Base-by-base conservation (phyloP, 2,329 filamentous ascomycete genomes). In the Diaporthe australafricana region DNA sequence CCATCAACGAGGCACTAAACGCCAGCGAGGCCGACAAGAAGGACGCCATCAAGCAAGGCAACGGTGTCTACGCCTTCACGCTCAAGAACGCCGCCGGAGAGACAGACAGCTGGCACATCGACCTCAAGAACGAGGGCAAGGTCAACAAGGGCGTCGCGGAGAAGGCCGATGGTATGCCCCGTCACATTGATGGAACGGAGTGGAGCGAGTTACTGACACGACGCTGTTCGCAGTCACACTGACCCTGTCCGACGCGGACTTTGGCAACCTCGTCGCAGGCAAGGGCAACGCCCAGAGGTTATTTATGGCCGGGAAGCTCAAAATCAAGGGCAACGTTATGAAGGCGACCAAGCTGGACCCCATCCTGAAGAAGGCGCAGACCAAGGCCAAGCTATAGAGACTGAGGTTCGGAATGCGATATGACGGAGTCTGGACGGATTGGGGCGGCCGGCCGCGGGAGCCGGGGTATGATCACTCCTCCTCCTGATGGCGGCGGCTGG, bases 251-350 rank as follows among this genome's bases (percentile, higher is more conserved):
- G 96, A 99, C 75, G 89, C 90, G 71, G 94, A 98, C 84, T 99
- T 99, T 80, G 90, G 86, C 76, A 92, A 93, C 81, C 89, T 99
- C 76, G 91, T 97, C 69, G 80, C 87, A 47, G 96, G 96, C 81
- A 94, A 97, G 87, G 94, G 94, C 78, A 98, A 98, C 81, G 95
- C 96, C 71, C 96, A 99, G 88, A 91, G 92, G 77, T 86, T 99
- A 75, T 98, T 98, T 86, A 98, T 99, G 96, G 90, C 90, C n/a
- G 96, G 96, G 79, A 98, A 98, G 89, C 88, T 99, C 80, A 99
- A 98, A 93, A 90, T 98, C 81, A 97, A 95, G 90, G 96, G 96
- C 75, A 95, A 98, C 82, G 91, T 98, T 74, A 98, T 98, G 96
- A 98, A 98, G 90, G 93, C 96, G 47, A 98, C 95, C 73, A 98